These are phyloP conservation scores for Saturnispora halmiae DNA, from an alignment of 805 yeast species.

Conservation along the genomic window DNA sequence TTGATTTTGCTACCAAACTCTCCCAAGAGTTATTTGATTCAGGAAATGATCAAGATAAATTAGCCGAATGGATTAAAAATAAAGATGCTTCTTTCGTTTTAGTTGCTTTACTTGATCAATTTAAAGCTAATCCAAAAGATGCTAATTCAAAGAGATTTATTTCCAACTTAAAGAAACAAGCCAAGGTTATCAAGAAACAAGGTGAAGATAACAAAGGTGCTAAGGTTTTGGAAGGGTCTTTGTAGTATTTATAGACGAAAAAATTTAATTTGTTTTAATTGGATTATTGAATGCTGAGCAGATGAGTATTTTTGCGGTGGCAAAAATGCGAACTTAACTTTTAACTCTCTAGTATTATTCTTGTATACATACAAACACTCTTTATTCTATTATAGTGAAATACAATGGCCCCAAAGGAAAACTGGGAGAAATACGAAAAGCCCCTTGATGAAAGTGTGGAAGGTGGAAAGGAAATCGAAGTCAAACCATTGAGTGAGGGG, in stretches of 20 bases:
- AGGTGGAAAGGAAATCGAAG: slow-evolving; percentile 55
- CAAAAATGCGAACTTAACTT: slow-evolving; percentile 7
- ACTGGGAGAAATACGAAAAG: slow-evolving; percentile 95
- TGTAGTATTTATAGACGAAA: no score
- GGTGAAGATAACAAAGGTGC: slow-evolving; percentile 55
- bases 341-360: not conserved
- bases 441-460: slow-evolving; percentile 64
- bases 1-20: slow-evolving; percentile 48
- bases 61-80: slow-evolving; percentile 56
- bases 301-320: slow-evolving; percentile 3
- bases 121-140: slow-evolving; percentile 34
- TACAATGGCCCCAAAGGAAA: slow-evolving; percentile 92
- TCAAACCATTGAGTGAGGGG: slow-evolving; percentile 85
- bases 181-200: slow-evolving; percentile 36
- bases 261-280: no score
- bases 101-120: slow-evolving; percentile 67
- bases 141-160: slow-evolving; percentile 37
- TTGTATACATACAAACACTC: no score
- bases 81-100: slow-evolving; percentile 71
- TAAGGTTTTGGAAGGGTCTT: slow-evolving; percentile 36
- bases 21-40: slow-evolving; percentile 35
- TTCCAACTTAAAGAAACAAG: slow-evolving; percentile 43
- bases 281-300: not conserved
- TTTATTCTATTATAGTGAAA: no score
- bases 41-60: slow-evolving; percentile 42